phyloP scores from a whole-genome alignment of 2,329 filamentous ascomycete genomes.

The Aspergillus vadensis region DNA sequence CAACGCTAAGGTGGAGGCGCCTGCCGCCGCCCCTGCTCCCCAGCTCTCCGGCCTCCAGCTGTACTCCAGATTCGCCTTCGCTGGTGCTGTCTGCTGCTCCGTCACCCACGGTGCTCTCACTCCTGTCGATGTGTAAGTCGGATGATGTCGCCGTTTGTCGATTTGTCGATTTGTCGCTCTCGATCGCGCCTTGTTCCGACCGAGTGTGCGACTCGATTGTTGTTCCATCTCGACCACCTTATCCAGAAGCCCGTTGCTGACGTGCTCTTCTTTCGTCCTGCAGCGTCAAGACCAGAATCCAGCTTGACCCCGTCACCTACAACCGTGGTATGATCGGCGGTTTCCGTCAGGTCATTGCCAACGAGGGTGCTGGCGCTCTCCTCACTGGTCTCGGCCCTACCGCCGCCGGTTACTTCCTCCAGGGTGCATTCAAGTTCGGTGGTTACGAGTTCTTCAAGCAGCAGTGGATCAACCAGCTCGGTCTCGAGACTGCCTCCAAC shows the following conservation, averaged over 20 bases:
- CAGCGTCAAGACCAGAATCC: conserved; percentile 94
- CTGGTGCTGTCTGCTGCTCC: conserved; percentile 96
- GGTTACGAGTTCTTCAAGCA: conserved; percentile 97
- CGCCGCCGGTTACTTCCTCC: conserved; percentile 88
- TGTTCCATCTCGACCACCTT: not conserved
- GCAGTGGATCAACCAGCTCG: conserved; percentile 78
- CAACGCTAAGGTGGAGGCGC: conserved; percentile 52
- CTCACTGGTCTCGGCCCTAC: conserved; percentile 84
- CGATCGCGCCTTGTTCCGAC: conserved; percentile 19
- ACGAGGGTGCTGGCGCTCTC: conserved; percentile 83
- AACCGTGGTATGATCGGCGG: conserved; percentile 84
- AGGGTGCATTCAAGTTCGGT: conserved; percentile 91
- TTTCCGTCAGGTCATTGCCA: conserved; percentile 80
- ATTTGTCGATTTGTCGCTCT: not conserved
- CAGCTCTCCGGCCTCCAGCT: conserved; percentile 67
- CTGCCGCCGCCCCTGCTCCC: conserved; percentile 25
- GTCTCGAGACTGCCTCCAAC: conserved; percentile 73
- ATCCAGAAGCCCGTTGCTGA: conserved; percentile 14
- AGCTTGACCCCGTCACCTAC: conserved; percentile 87
- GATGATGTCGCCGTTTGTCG: conserved; percentile 29
- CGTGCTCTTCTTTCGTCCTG: conserved; percentile 27
- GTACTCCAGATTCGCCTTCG: conserved; percentile 95
- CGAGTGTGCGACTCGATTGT: conserved; percentile 14
- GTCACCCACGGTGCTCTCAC: conserved; percentile 96
- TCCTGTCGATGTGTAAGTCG: conserved; percentile 97